Percentiles rank a stretch among this genome's conserved stretches.
phyloP scores from a whole-genome alignment of 1,284 basidiomycete genomes.

The Cryptococcus sp. region DNA sequence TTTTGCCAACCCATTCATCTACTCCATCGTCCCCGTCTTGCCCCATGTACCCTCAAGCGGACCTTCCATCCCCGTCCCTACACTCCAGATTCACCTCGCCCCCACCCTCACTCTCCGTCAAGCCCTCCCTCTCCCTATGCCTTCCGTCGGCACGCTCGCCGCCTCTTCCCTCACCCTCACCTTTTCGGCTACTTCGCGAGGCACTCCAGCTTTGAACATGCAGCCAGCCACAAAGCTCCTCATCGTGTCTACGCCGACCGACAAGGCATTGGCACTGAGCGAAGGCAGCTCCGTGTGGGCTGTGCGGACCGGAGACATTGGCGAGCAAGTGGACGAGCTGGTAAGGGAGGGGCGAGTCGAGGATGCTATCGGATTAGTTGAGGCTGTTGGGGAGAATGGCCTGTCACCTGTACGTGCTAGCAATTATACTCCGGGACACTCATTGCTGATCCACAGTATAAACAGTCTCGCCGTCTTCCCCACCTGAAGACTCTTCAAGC shows the following conservation, averaged over 20 bases:
- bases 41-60: slow-evolving; percentile 1
- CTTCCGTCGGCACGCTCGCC: slow-evolving; percentile 25
- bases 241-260: slow-evolving; percentile 68
- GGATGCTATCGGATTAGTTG: slow-evolving; percentile 77
- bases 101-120: slow-evolving; percentile 66
- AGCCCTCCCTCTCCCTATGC: slow-evolving; percentile 60
- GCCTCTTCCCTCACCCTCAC: slow-evolving; percentile 13
- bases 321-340: slow-evolving; percentile 79
- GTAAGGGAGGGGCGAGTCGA: slow-evolving; percentile 67
- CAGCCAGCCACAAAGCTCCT: slow-evolving; percentile 46
- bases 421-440: no score
- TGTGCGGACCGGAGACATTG: slow-evolving; percentile 68
- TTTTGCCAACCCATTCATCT: slow-evolving; percentile 77
- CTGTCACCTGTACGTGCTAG: slow-evolving; percentile 61
- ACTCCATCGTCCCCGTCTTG: slow-evolving; percentile 64
- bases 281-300: slow-evolving; percentile 78
- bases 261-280: slow-evolving; percentile 59
- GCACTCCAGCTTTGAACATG: slow-evolving; percentile 55
- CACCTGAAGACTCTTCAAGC: slow-evolving; percentile 69
- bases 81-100: slow-evolving; percentile 74
- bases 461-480: slow-evolving; percentile 49
- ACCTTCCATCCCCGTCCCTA: slow-evolving; percentile 52
- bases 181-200: slow-evolving; percentile 20
- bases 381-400: slow-evolving; percentile 60
- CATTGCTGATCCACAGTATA: neutral